Percentiles rank a stretch among this genome's conserved stretches.
Evolutionary conservation across 2,329 filamentous ascomycete genomes (phyloP).

Genomic region (Didymosphaeria variabile): DNA sequence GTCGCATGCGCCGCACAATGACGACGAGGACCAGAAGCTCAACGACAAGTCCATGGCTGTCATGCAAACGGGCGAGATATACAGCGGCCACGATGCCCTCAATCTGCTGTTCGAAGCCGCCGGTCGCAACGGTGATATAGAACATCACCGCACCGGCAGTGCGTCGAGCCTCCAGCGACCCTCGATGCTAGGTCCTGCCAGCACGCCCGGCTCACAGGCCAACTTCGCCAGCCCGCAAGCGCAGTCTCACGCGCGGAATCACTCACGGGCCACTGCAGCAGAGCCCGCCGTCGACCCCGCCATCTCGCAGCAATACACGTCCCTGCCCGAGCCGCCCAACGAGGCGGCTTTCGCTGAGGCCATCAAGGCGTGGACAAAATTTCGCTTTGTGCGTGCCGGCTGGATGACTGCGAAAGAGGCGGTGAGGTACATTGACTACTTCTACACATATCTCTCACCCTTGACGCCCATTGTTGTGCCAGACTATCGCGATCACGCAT

Average conservation of each 20-base stretch:
- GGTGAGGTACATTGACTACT: slow-evolving; percentile 94
- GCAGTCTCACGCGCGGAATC: slow-evolving; percentile 34
- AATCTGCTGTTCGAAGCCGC: slow-evolving; percentile 91
- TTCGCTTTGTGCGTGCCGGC: slow-evolving; percentile 93
- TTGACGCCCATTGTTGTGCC: slow-evolving; percentile 93
- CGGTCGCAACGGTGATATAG: slow-evolving; percentile 58
- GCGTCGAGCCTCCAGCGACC: slow-evolving; percentile 50
- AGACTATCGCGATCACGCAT: slow-evolving; percentile 83
- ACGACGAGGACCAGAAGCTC: slow-evolving; percentile 65
- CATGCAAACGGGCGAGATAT: slow-evolving; percentile 73
- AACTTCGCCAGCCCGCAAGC: slow-evolving; percentile 47
- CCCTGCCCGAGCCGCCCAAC: slow-evolving; percentile 42
- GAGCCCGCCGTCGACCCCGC: slow-evolving; percentile 44
- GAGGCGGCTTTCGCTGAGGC: slow-evolving; percentile 66
- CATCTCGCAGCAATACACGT: slow-evolving; percentile 32
- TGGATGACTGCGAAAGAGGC: slow-evolving; percentile 96
- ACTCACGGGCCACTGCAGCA: slow-evolving; percentile 31
- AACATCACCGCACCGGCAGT: slow-evolving; percentile 59
- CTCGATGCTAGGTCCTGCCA: slow-evolving; percentile 29
- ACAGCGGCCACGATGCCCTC: slow-evolving; percentile 90
- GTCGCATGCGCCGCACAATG: slow-evolving; percentile 45
- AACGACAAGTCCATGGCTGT: slow-evolving; percentile 68
- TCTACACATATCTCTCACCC: slow-evolving; percentile 89
- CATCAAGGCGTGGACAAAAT: slow-evolving; percentile 85
- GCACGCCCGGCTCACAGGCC: slow-evolving; percentile 48